Evolutionary conservation across 2,329 filamentous ascomycete species (phyloP).

Genomic region (Pseudocercospora musae): DNA sequence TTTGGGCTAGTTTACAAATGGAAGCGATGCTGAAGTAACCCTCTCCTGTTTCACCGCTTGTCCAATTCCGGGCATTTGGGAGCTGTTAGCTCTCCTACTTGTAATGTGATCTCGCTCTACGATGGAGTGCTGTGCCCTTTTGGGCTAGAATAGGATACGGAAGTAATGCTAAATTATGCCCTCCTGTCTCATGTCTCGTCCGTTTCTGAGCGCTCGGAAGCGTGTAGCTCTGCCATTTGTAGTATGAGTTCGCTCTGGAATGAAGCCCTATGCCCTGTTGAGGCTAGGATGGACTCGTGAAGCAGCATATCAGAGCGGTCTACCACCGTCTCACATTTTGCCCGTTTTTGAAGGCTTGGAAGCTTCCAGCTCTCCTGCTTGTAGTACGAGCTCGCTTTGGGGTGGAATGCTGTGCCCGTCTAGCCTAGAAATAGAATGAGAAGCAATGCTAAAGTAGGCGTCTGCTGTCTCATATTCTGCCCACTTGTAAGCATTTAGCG

Average conservation of each 20-base stretch:
- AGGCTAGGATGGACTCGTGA: not conserved
- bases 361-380: not conserved
- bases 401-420: not conserved
- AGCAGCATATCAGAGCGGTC: too few species aligned
- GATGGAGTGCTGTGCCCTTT: not conserved
- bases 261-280: not conserved
- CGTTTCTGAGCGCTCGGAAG: too few species aligned
- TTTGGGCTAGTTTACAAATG: not conserved
- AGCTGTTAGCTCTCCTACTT: not conserved
- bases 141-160: not conserved
- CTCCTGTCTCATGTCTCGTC: too few species aligned
- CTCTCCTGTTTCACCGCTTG: not conserved
- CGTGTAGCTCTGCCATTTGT: not conserved
- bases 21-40: not conserved
- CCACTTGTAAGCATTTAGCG: too few species aligned
- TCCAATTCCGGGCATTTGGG: not conserved
- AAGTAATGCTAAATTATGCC: too few species aligned
- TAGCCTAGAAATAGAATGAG: not conserved
- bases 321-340: too few species aligned
- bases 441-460: too few species aligned
- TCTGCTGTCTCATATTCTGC: too few species aligned
- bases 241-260: not conserved
- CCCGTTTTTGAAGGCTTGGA: not conserved
- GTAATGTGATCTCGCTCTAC: not conserved
- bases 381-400: not conserved